A percentile compares a stretch with the other conserved stretches of the same genome.
phyloP scores from a whole-genome alignment of 495 filamentous ascomycete species.

The Neurospora discreta region DNA sequence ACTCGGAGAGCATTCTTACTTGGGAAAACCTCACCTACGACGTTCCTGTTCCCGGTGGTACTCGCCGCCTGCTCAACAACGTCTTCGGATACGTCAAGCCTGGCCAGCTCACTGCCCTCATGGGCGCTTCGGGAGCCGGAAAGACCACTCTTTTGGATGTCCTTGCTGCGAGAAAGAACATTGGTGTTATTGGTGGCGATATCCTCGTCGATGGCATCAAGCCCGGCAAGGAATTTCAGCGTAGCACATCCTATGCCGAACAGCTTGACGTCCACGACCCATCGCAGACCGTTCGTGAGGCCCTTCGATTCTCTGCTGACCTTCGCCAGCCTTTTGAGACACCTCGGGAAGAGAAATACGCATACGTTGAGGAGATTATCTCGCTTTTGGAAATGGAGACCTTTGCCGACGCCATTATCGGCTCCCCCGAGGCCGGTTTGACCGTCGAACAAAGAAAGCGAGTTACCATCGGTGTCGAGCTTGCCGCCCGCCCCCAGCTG shows the following conservation, averaged over 20 bases:
- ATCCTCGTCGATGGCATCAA: conserved; percentile 61
- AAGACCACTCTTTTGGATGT: conserved; percentile 80
- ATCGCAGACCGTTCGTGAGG: conserved; percentile 72
- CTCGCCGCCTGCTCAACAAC: conserved; percentile 55
- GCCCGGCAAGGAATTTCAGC: conserved; percentile 61
- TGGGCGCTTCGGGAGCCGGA: conserved; percentile 80
- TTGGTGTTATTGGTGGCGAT: conserved; percentile 65
- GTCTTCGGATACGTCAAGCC: conserved; percentile 72
- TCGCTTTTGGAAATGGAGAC: conserved; percentile 70
- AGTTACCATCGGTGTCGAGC: conserved; percentile 81
- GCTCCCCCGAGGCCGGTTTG: conserved; percentile 62
- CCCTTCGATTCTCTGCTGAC: conserved; percentile 72
- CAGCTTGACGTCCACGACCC: conserved; percentile 75
- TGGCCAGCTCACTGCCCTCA: conserved; percentile 67
- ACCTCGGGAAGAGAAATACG: conserved; percentile 61
- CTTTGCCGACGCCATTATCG: conserved; percentile 78
- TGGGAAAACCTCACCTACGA: conserved; percentile 74
- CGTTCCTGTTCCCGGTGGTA: conserved; percentile 58
- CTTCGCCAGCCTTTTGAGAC: conserved; percentile 65
- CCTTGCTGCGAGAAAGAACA: conserved; percentile 62
- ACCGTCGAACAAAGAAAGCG: conserved; percentile 87
- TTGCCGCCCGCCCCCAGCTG: conserved; percentile 76
- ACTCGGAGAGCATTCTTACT: conserved; percentile 60
- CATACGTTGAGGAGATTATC: conserved; percentile 77
- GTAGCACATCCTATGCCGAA: conserved; percentile 71